Percentiles rank a stretch among this genome's conserved stretches.
phyloP scores from a whole-genome alignment of 257 asterid genomes.

The Jaltomata sinuosa region DNA sequence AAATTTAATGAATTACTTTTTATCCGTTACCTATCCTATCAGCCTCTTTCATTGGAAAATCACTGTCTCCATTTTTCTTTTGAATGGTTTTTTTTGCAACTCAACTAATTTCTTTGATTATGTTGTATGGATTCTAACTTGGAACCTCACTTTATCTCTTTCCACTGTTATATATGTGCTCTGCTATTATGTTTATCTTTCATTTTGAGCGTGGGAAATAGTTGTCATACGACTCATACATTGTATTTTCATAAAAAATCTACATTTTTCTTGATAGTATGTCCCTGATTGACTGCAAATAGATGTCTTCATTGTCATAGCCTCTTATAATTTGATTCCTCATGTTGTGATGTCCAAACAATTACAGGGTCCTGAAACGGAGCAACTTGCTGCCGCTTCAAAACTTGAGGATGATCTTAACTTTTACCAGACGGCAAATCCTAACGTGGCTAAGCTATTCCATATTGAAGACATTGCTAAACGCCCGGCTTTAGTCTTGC shows the following conservation, averaged over 20 bases:
- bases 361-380: constrained; percentile 61
- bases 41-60: background rate
- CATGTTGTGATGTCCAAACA: background rate
- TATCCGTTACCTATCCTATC: background rate
- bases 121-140: background rate
- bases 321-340: background rate
- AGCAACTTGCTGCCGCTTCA: constrained; percentile 80
- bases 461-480: constrained; percentile 43
- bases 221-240: background rate
- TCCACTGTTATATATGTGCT: background rate
- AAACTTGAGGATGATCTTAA: constrained; percentile 65
- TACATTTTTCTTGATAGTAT: background rate
- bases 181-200: background rate
- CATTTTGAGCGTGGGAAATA: background rate
- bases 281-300: background rate
- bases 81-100: background rate
- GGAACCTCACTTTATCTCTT: background rate
- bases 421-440: constrained; percentile 60
- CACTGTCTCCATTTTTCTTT: background rate
- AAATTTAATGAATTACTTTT: background rate
- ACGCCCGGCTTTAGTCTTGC: constrained; percentile 64
- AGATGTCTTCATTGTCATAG: background rate
- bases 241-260: background rate
- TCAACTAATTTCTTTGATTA: background rate
- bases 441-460: constrained; percentile 73